Percentiles rank a stretch among this genome's conserved stretches.
Conservation (phyloP, 306 rosid genomes). For the Benincasa hispida region DNA sequence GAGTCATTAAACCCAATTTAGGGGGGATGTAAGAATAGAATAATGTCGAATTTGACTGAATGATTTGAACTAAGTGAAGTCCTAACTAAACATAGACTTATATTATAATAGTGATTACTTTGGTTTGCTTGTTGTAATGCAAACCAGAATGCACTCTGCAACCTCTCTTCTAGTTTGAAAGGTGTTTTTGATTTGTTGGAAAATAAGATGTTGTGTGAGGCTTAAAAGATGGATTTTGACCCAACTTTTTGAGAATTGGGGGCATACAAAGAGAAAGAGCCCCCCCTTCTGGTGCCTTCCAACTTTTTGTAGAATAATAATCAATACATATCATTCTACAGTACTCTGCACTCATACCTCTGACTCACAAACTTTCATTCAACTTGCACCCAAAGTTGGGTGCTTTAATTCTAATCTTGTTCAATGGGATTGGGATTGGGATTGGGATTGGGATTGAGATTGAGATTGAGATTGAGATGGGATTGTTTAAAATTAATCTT, state of each 20-base stretch:
- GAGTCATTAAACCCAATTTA: not conserved
- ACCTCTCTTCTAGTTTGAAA: not conserved
- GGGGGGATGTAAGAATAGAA: not conserved
- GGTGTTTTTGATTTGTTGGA: not conserved
- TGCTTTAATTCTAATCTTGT: not conserved
- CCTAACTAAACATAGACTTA: constrained; percentile 3
- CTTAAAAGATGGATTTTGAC: constrained; percentile 5
- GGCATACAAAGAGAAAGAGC: not conserved
- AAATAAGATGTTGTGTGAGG: not conserved
- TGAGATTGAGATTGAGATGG: not conserved
- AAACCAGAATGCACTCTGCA: not conserved
- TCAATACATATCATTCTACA: not conserved
- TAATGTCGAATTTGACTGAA: not conserved
- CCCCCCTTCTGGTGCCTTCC: constrained; percentile 2
- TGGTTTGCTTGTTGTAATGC: not conserved
- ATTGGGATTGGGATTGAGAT: not conserved
- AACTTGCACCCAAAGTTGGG: constrained; percentile 1
- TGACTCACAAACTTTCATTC: not conserved
- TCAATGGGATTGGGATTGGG: not conserved
- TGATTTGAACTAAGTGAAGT: not conserved
- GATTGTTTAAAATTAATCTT: not conserved
- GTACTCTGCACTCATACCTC: not conserved
- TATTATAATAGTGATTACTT: not conserved
- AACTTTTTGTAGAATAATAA: not conserved
- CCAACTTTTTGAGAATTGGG: constrained; percentile 3